Conservation (phyloP, 306 rosid species). For the Vigna reflexopilosa region DNA sequence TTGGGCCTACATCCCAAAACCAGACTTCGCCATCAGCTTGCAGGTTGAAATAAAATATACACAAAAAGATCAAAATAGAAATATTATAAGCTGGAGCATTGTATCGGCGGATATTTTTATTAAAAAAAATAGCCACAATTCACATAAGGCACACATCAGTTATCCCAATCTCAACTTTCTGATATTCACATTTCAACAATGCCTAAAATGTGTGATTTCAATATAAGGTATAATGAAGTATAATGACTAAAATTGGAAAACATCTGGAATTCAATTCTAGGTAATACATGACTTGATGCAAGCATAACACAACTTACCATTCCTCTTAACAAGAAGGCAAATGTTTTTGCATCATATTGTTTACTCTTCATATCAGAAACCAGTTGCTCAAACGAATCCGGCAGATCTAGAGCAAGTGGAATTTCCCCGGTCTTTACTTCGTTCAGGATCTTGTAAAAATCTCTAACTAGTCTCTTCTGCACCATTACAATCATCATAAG, state of each 20-base stretch:
- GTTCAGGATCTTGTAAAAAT: conserved; percentile 83
- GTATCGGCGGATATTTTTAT: conserved; percentile 1
- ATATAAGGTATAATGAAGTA: background rate
- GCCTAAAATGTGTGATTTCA: background rate
- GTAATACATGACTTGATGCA: conserved; percentile 22
- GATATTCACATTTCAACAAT: conserved; percentile 30
- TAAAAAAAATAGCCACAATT: background rate
- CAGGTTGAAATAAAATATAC: conserved; percentile 12
- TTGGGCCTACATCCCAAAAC: background rate
- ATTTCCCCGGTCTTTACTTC: conserved; percentile 79
- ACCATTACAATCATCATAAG: conserved; percentile 50
- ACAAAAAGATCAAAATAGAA: conserved; percentile 11
- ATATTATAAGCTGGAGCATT: conserved; percentile 1
- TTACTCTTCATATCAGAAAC: conserved; percentile 83
- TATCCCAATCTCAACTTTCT: conserved; percentile 28
- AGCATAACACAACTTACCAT: conserved; percentile 65
- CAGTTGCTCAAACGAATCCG: conserved; percentile 83
- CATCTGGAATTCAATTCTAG: conserved; percentile 38
- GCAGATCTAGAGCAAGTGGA: conserved; percentile 77
- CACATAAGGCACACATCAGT: conserved; percentile 8
- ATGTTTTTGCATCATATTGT: conserved; percentile 85
- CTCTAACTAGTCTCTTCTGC: conserved; percentile 82
- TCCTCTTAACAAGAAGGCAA: conserved; percentile 80
- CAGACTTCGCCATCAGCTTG: background rate
- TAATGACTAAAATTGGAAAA: conserved; percentile 13